These are phyloP conservation scores for Termitomyces heimii DNA, from an alignment of 768 basidiomycete genomes.

Conservation along the genomic window DNA sequence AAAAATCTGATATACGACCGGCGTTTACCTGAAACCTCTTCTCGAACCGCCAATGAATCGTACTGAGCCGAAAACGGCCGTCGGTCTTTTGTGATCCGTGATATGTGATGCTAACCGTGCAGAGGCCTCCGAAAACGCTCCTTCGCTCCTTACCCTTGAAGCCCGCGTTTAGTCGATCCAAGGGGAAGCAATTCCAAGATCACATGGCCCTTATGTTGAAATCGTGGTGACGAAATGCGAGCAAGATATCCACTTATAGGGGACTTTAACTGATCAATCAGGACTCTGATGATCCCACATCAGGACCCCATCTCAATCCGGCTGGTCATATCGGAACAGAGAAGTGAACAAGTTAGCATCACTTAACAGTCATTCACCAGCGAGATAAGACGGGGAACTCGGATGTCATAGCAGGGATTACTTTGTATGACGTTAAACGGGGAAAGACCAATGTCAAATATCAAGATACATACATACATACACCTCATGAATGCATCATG, in stretches of 20 bases:
- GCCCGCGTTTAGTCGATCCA: too few relatives aligned
- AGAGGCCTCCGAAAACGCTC: too few relatives aligned
- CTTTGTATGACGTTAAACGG: neutral
- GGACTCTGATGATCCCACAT: neutral
- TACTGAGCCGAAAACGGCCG: too few relatives aligned
- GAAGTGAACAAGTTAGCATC: neutral
- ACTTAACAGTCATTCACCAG: neutral
- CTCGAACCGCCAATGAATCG: too few relatives aligned
- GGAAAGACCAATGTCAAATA: neutral
- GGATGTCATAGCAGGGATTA: neutral
- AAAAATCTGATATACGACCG: too few relatives aligned
- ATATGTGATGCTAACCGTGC: too few relatives aligned
- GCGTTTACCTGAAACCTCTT: too few relatives aligned
- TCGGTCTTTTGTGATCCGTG: too few relatives aligned
- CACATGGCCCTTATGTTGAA: neutral
- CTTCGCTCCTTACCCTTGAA: too few relatives aligned
- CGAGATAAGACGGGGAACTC: neutral
- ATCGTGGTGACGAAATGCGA: neutral
- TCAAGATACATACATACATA: neutral
- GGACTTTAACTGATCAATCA: neutral
- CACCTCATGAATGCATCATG: neutral
- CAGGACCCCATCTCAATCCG: neutral
- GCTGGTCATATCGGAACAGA: neutral
- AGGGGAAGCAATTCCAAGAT: too few relatives aligned
- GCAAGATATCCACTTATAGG: too few relatives aligned